Evolutionary conservation across 2,329 filamentous ascomycete genomes (phyloP), one percentile per base, ranked within the genome.

Genomic region (Phialocephala sp.): DNA sequence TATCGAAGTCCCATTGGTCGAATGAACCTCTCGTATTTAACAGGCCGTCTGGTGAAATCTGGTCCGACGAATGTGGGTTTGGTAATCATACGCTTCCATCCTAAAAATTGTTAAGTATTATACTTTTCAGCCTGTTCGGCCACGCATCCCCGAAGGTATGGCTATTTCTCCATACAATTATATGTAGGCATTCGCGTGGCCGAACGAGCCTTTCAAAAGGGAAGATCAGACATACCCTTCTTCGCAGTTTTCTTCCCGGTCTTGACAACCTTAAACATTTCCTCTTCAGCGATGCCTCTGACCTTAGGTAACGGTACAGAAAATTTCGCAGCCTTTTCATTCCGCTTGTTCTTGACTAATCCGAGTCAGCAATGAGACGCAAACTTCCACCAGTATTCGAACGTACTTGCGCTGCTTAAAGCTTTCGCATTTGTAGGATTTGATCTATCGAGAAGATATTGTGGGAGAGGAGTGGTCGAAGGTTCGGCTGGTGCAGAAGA

Each of bases 251-350:
- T 97, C 87, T 96, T 96, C 74, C 95, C 94, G 37, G 94, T 98
- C 82, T 93, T 93, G 75, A 98, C 89, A 15, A 97, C 94, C 81
- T 92, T 94, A 84, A 98, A 98, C 91, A 97, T 94, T 83, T 97
- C 94, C 84, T 97, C 93, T 82, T 98, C 94, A 72, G 87, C 89
- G 73, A 98, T 97, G 70, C 93, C 94, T 75, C 92, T 88, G 54
- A 98, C 95, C 82, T 97, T 97, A 41, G 95, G 95, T 75, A 99
- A 79, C 1, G 95, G 95, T 45, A 98, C 95, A 37, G 86, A 87
- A 78, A 97, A 98, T 77, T 94, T 92, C 59, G 95, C 95, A 8
- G 94, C 93, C 85, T 97, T 97, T 79, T 97, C 96, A 69, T 86
- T 86, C 47, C 95, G 86, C 85, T 97, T 97, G 80, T 97, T 93